phyloP scores from a whole-genome alignment of 2,329 filamentous ascomycete genomes.

The Claviceps capensis region DNA sequence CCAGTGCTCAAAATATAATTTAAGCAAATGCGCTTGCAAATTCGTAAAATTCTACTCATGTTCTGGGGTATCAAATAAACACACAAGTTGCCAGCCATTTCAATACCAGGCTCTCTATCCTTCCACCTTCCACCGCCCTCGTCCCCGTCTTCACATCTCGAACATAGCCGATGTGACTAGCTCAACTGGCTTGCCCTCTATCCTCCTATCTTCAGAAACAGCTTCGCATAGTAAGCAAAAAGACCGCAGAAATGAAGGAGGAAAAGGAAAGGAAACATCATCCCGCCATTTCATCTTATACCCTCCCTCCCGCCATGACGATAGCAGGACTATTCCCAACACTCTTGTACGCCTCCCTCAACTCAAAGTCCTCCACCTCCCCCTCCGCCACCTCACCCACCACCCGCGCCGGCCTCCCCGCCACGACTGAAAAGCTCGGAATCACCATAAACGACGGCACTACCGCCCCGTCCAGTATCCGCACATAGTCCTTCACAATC shows the following conservation, averaged over 20 bases:
- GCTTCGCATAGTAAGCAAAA: background rate
- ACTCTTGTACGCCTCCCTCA: conserved; percentile 49
- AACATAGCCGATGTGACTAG: background rate
- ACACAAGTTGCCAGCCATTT: background rate
- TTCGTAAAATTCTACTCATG: background rate
- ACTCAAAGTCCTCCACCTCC: conserved; percentile 48
- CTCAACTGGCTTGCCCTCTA: background rate
- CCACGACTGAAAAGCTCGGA: conserved; percentile 85
- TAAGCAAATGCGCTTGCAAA: background rate
- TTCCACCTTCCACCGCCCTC: background rate
- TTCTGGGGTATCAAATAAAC: background rate
- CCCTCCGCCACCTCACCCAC: conserved; percentile 71
- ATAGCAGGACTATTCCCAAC: conserved; percentile 40
- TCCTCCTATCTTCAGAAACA: background rate
- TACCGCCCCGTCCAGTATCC: conserved; percentile 71
- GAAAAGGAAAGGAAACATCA: background rate
- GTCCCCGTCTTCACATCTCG: background rate
- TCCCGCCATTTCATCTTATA: too few relatives aligned
- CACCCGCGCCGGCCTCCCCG: conserved; percentile 63
- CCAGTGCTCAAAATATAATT: background rate
- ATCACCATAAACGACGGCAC: conserved; percentile 84
- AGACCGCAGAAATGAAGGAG: background rate
- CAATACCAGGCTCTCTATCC: background rate
- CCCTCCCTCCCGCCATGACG: conserved; percentile 6
- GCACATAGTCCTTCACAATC: conserved; percentile 87